Base-by-base conservation (phyloP, 129 eudicot genomes). In the Glebionis coronaria region DNA sequence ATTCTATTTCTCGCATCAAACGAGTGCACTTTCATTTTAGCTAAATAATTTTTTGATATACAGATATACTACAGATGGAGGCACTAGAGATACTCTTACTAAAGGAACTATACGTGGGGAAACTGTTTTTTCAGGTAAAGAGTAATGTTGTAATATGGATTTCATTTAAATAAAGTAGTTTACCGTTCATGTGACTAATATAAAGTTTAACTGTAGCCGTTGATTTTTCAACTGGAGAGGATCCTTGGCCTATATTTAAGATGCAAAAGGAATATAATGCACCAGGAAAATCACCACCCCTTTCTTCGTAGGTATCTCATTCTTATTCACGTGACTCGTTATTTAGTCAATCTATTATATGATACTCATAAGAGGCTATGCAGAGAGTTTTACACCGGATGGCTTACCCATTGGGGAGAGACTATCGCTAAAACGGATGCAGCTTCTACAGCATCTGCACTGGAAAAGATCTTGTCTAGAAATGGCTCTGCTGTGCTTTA, bases 361-460 rank as follows among this genome's bases (percentile, higher is more conserved):
- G 76, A 44, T 67, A 54, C 65, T 69, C n/a, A 66, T 54, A 45
- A 8, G 20, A 12, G 60, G 18, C 13, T 65, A 27, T 70, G 53
- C 82, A 92, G 98, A 19, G 98, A 92, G 47, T 92, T 92, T 68
- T 92, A 92, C 69, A 88, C 98, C 4, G 96, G 98, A 56, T 92
- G 98, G 98, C 98, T 92, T 63, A 88, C 98, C 59, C 98, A 92
- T 63, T 88, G 98, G 98, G 96, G 91, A 64, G 98, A 92, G 78
- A 68, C 74, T 56, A 80, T 81, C 49, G 96, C 95, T 53, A 86
- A 68, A n/a, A 88, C 98, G 4, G 91, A 79, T 75, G 98, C 98
- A 51, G 31, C 69, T 63, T 84, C 71, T 78, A 92, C 96, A 13
- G 98, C 98, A 78, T 61, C 86, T 52, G 82, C 81, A 27, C 82